phyloP scores from a whole-genome alignment of 345 rosid genomes.

The rapeseed (Brassica napus) region Da-Ae NC_063449.1:37756501-37757000 shows the following conservation, averaged over 20 bases:
- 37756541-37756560: not conserved
- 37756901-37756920: conserved; percentile 36
- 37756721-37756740: not conserved
- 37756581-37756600: not conserved
- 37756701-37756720: not conserved
- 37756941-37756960: not conserved
- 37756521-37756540: too few species aligned
- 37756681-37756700: not conserved
- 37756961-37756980: conserved; percentile 69
- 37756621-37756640: not conserved
- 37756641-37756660: not conserved
- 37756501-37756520: not conserved
- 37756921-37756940: not conserved
- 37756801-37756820: conserved; percentile 27
- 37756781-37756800: conserved; percentile 18
- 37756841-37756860: conserved; percentile 13
- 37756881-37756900: conserved; percentile 90
- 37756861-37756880: conserved; percentile 37
- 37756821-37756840: not conserved
- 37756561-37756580: not conserved
- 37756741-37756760: conserved; percentile 7
- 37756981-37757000: conserved; percentile 95
- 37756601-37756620: not conserved
- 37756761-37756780: conserved; percentile 32
- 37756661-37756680: not conserved